Conservation (phyloP, 306 rosid genomes). For the Abrus precatorius region DNA sequence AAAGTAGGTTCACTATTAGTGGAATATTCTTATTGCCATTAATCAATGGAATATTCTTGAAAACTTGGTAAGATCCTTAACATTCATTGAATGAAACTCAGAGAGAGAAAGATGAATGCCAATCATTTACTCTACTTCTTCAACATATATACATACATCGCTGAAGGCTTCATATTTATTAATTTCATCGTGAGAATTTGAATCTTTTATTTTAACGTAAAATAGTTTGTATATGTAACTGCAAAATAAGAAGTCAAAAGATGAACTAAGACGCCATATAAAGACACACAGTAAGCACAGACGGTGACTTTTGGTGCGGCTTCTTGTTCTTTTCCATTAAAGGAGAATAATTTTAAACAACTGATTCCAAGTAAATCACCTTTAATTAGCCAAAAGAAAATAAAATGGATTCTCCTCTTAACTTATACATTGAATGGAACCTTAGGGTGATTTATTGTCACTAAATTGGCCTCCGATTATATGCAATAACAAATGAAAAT, state of each 20-base stretch:
- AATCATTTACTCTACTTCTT: neutral
- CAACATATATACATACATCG: neutral
- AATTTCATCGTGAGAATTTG: too few relatives aligned
- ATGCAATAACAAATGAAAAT: too few relatives aligned
- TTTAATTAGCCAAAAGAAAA: neutral
- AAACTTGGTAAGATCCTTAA: too few relatives aligned
- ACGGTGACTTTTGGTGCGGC: constrained; percentile 29
- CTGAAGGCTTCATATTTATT: too few relatives aligned
- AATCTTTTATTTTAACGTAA: too few relatives aligned
- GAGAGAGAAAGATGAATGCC: too few relatives aligned
- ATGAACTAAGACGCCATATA: neutral
- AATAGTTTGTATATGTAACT: neutral
- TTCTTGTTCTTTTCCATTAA: constrained; percentile 10
- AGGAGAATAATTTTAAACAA: constrained; percentile 25
- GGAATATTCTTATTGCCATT: too few relatives aligned
- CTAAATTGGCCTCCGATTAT: neutral
- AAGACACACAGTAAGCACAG: neutral
- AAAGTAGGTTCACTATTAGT: too few relatives aligned
- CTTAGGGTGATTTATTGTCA: neutral
- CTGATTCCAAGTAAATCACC: constrained; percentile 22
- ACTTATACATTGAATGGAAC: constrained; percentile 18
- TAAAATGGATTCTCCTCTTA: constrained; percentile 11
- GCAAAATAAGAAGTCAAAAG: neutral
- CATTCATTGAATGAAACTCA: too few relatives aligned
- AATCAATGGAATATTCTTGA: too few relatives aligned